phyloP scores from a whole-genome alignment of 2,329 filamentous ascomycete genomes.

The Aspergillus oerlinghausenensis region DNA sequence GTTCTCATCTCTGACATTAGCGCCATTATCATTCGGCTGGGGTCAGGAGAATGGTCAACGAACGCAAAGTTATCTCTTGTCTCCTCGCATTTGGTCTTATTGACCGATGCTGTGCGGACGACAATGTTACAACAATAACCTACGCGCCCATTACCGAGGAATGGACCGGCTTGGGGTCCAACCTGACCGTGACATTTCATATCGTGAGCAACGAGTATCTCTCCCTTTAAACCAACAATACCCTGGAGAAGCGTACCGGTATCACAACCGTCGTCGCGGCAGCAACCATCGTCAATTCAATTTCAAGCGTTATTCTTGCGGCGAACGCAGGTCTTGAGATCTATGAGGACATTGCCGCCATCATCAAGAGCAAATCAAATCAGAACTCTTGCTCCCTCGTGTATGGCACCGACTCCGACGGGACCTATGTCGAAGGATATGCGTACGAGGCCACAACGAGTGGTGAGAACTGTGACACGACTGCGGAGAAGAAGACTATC shows the following conservation, averaged over 20 bases:
- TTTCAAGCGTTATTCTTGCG: neutral
- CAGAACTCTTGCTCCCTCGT: neutral
- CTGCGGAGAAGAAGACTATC: conserved; percentile 2
- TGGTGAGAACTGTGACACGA: neutral
- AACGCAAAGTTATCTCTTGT: too few relatives aligned
- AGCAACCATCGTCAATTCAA: too few relatives aligned
- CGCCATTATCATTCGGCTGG: too few relatives aligned
- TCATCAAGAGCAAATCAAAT: neutral
- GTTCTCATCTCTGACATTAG: too few relatives aligned
- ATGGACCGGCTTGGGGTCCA: neutral
- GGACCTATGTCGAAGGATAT: neutral
- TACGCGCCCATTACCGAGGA: neutral
- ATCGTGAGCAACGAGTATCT: neutral
- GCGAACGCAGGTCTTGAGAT: neutral
- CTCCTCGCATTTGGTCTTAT: too few relatives aligned
- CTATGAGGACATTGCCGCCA: neutral
- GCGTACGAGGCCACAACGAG: conserved; percentile 1
- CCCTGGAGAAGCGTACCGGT: neutral
- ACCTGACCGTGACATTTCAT: neutral
- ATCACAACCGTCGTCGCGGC: neutral
- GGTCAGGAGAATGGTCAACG: too few relatives aligned
- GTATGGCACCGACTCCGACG: neutral
- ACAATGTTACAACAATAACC: neutral
- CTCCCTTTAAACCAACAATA: neutral
- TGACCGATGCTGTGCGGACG: neutral